phyloP scores from a whole-genome alignment of 345 rosid species.

The Ricinus communis region DNA sequence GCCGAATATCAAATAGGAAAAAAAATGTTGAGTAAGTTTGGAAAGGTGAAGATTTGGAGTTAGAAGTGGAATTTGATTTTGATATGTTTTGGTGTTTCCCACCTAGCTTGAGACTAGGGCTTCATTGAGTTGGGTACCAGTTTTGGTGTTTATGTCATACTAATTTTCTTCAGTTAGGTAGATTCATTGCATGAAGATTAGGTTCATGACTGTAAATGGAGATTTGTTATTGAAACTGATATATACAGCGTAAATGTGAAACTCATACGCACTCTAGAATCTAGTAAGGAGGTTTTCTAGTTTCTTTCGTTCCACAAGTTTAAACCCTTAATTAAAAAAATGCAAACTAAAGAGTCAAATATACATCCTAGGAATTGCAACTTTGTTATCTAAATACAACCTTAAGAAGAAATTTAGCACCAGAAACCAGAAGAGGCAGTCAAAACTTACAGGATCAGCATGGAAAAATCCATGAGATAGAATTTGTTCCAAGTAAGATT shows the following conservation, averaged over 20 bases:
- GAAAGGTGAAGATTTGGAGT: background rate
- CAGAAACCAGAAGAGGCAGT: background rate
- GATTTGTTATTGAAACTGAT: background rate
- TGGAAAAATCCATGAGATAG: constrained; percentile 98
- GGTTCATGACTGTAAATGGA: background rate
- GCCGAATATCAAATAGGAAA: background rate
- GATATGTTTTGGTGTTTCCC: background rate
- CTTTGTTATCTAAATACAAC: background rate
- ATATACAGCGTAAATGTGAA: background rate
- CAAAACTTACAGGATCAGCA: constrained; percentile 84
- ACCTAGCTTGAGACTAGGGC: too few species aligned
- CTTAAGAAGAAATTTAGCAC: constrained; percentile 7
- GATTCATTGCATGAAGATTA: background rate
- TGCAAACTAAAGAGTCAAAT: background rate
- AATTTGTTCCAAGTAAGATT: constrained; percentile 97
- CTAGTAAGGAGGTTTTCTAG: background rate
- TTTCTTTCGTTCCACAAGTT: background rate
- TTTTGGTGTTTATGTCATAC: background rate
- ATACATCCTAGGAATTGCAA: background rate
- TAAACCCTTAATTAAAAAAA: too few species aligned
- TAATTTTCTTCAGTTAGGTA: background rate
- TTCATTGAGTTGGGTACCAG: background rate
- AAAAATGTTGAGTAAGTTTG: background rate
- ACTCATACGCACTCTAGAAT: background rate
- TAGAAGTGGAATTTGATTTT: background rate